Evolutionary conservation across 140 eudicot genomes (phyloP).

Genomic region (Cichorium intybus): DNA sequence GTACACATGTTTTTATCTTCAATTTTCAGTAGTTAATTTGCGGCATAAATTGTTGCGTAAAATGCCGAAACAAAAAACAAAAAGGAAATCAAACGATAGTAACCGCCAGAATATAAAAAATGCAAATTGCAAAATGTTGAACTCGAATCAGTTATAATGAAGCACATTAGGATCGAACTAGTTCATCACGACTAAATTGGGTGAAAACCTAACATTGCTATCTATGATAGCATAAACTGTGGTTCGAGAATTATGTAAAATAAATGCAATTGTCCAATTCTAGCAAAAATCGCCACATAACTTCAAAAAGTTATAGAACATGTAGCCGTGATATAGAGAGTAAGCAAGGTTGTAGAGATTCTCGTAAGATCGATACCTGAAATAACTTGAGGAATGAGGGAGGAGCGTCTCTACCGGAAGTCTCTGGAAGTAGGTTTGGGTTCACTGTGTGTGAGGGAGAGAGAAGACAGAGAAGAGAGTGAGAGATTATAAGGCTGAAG

Average conservation of each 20-base stretch:
- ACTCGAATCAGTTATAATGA: neutral
- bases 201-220: neutral
- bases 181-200: slow-evolving; percentile 3
- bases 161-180: neutral
- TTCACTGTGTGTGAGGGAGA: neutral
- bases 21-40: neutral
- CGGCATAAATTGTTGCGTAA: neutral
- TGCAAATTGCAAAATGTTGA: neutral
- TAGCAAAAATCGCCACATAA: neutral
- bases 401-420: slow-evolving; percentile 11
- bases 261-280: neutral
- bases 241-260: neutral
- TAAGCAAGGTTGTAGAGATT: neutral
- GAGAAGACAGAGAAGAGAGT: neutral
- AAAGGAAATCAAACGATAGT: neutral
- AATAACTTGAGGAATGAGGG: slow-evolving; percentile 6
- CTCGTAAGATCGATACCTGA: slow-evolving; percentile 23
- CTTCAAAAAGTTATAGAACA: neutral
- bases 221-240: slow-evolving; percentile 2
- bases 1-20: neutral
- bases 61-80: neutral
- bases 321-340: neutral
- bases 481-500: neutral
- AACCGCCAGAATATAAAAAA: neutral
- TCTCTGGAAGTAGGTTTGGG: slow-evolving; percentile 15